phyloP scores from a whole-genome alignment of 1,139 yeast species.

The Pichia terricola region DNA sequence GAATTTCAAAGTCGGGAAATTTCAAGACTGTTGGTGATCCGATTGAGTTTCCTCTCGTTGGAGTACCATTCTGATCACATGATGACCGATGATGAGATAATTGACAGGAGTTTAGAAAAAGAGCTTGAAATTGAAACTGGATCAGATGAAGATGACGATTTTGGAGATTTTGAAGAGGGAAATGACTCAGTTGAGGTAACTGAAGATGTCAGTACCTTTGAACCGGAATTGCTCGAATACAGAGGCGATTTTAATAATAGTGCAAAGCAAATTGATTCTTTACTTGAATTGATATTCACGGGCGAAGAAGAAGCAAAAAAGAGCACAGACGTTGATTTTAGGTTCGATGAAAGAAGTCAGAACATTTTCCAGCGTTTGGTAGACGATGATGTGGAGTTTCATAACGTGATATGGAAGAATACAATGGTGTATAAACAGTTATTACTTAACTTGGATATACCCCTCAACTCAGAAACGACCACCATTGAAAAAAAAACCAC shows the following conservation, averaged over 20 bases:
- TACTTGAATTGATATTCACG: too few species aligned
- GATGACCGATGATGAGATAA: too few species aligned
- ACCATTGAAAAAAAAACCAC: not conserved
- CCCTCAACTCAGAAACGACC: constrained; percentile 18
- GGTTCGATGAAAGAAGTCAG: constrained; percentile 15
- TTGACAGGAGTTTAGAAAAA: too few species aligned
- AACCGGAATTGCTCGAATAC: not conserved
- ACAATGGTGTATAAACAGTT: constrained; percentile 23
- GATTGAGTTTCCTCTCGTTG: too few species aligned
- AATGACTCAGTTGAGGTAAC: too few species aligned
- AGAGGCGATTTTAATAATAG: not conserved
- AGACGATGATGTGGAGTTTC: constrained; percentile 16
- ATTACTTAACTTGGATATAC: constrained; percentile 22
- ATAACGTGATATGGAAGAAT: constrained; percentile 23
- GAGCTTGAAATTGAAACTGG: not conserved
- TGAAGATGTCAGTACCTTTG: constrained; percentile 2
- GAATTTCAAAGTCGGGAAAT: too few species aligned
- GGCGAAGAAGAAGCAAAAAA: too few species aligned
- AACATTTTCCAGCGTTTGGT: constrained; percentile 16
- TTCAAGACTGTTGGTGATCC: too few species aligned
- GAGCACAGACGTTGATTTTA: too few species aligned
- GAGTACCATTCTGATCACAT: too few species aligned
- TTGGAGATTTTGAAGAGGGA: constrained; percentile 17
- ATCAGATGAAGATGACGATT: constrained; percentile 10
- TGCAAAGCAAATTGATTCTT: too few species aligned